These are phyloP conservation scores for Fusarium abutilonis DNA, from an alignment of 2,329 filamentous ascomycete species.

Conservation along the genomic window DNA sequence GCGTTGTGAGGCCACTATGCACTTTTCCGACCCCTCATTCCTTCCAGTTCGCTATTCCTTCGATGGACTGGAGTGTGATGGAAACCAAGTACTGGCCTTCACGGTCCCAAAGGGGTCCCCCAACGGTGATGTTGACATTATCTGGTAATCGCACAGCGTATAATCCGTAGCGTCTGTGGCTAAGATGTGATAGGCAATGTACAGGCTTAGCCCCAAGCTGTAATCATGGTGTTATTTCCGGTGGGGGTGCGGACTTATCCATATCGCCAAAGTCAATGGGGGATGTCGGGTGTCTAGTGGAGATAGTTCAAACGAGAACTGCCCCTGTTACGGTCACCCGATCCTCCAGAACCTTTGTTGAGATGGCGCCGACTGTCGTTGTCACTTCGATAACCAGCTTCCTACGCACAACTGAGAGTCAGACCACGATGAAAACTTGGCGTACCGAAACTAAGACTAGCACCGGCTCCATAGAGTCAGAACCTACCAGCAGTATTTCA, in stretches of 20 bases:
- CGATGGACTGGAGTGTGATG: not conserved
- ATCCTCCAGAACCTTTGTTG: too few relatives aligned
- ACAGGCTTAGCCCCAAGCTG: not conserved
- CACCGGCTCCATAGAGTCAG: too few relatives aligned
- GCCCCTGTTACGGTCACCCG: not conserved
- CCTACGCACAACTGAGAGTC: too few relatives aligned
- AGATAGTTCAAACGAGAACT: not conserved
- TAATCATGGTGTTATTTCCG: not conserved
- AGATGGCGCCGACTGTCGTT: too few relatives aligned
- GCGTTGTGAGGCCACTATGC: conserved; percentile 4
- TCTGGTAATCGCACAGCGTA: not conserved
- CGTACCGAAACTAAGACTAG: too few relatives aligned
- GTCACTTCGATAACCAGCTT: too few relatives aligned
- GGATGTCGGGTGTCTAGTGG: not conserved
- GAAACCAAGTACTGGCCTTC: not conserved
- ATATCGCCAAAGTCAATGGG: not conserved
- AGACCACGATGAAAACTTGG: too few relatives aligned
- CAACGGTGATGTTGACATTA: conserved; percentile 7
- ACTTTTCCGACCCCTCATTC: conserved; percentile 3
- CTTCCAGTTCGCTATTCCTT: conserved; percentile 5
- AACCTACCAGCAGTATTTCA: too few relatives aligned
- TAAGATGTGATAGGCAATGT: not conserved
- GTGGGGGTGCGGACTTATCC: not conserved
- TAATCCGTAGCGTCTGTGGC: not conserved
- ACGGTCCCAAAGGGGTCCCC: not conserved